Conservation (phyloP, 2,329 filamentous ascomycete genomes). For the Cordyceps farinosa region DNA sequence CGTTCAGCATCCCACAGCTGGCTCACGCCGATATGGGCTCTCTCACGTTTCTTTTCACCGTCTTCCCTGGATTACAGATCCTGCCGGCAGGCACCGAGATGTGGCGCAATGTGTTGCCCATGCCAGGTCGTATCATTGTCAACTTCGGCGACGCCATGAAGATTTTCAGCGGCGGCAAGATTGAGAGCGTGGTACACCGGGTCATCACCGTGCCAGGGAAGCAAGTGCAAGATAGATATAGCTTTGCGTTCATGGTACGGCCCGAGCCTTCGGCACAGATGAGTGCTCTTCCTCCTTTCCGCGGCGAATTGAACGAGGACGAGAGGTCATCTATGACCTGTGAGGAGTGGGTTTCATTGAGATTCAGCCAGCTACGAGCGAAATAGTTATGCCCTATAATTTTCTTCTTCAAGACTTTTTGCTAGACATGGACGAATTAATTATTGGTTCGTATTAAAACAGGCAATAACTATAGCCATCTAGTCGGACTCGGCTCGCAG, state of each 20-base stretch:
- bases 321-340: not conserved
- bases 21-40: slow-evolving; percentile 10
- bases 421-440: no score
- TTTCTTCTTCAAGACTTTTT: no score
- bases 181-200: slow-evolving; percentile 4
- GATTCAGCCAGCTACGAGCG: slow-evolving; percentile 5
- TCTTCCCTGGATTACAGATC: not conserved
- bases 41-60: slow-evolving; percentile 9
- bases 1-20: not conserved
- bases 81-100: not conserved
- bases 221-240: not conserved
- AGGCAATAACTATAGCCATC: not conserved
- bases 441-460: no score
- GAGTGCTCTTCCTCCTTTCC: not conserved
- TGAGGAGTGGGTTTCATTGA: slow-evolving; percentile 10
- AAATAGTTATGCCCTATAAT: not conserved
- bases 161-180: slow-evolving; percentile 5
- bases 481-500: not conserved
- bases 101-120: not conserved
- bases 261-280: not conserved
- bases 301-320: not conserved
- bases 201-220: not conserved
- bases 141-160: slow-evolving; percentile 10
- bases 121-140: not conserved
- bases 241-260: slow-evolving; percentile 7